Base-by-base conservation (phyloP, 129 eudicot genomes). In the Heracleum sosnowskyi region DNA sequence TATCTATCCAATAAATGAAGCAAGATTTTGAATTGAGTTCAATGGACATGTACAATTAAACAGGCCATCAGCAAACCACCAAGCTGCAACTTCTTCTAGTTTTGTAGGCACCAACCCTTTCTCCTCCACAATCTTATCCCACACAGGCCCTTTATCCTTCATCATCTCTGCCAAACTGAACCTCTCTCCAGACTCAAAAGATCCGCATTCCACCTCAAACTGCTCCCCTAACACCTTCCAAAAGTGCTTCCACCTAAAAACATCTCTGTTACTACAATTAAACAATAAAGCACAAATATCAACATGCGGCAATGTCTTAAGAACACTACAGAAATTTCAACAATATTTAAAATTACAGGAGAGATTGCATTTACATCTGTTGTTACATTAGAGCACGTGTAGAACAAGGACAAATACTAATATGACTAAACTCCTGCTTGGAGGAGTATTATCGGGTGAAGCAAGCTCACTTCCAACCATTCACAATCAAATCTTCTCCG, bases 171-270 rank as follows among this genome's bases (percentile, higher is more conserved):
- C 81, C 81, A 89, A 72, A 60, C 75, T 89, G 22, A 53, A 36
- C 1, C 44, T 77, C n/a, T 40, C 76, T 53, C 79, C 89, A 15
- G 82, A 85, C 46, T 84, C 89, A 46, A 71, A 62, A 76, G 81
- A 89, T 20, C 79, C 89, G 51, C 77, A 83, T 40, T 87, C 89
- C 1, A 87, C 83, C 16, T 77, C 91, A 66, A 89, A 87, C 42
- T 89, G 82, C 74, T 89, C 89, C 0, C 82, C 85, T 78, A 89
- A 75, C 49, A 85, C 86, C 57, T 46, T 79, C 93, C 93, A 89
- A 11, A 89, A 74, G 64, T 89, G 87, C 83, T 83, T 89, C 93
- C 91, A 89, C 75, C 79, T 89, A 66, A 89, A 89, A 53, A 85
- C 87, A 40, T 89, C 93, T 16, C 93, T 88, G 68, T 89, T 89